These are phyloP conservation scores for Ogataea kodamae DNA, from an alignment of 805 yeast genomes.

Conservation along the genomic window DNA sequence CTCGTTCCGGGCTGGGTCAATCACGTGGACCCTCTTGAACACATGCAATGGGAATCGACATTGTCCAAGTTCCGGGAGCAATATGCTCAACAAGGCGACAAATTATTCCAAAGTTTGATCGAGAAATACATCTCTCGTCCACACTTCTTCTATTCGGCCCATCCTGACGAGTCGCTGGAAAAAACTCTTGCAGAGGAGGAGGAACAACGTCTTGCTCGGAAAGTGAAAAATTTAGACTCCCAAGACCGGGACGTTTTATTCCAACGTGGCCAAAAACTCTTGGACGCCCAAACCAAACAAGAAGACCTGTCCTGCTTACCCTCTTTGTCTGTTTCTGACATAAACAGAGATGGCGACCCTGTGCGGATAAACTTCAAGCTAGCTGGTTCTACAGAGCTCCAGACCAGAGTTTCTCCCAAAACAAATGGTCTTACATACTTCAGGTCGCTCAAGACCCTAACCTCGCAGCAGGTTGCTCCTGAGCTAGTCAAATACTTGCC, in stretches of 20 bases:
- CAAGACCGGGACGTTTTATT: slow-evolving; percentile 56
- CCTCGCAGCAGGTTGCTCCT: slow-evolving; percentile 47
- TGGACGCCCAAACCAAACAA: slow-evolving; percentile 57
- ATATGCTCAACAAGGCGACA: slow-evolving; percentile 48
- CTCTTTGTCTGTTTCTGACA: slow-evolving; percentile 69
- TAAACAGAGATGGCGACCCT: slow-evolving; percentile 52
- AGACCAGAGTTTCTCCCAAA: slow-evolving; percentile 33
- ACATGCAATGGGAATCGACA: slow-evolving; percentile 61
- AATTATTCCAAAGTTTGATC: slow-evolving; percentile 58
- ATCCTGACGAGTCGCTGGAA: slow-evolving; percentile 60
- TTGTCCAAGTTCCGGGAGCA: slow-evolving; percentile 61
- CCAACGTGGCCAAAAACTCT: slow-evolving; percentile 56
- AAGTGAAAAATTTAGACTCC: slow-evolving; percentile 43
- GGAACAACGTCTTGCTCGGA: slow-evolving; percentile 41
- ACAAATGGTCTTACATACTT: slow-evolving; percentile 82
- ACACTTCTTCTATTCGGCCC: slow-evolving; percentile 70
- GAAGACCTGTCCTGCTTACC: slow-evolving; percentile 83
- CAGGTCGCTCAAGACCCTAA: slow-evolving; percentile 60
- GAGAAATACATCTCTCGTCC: slow-evolving; percentile 50
- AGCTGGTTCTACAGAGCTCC: slow-evolving; percentile 20
- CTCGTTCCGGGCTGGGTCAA: slow-evolving; percentile 86
- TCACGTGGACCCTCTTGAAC: slow-evolving; percentile 68
- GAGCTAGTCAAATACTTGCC: slow-evolving; percentile 69
- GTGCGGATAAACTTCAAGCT: slow-evolving; percentile 32
- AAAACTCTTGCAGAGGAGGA: slow-evolving; percentile 54